Evolutionary conservation across 2,329 filamentous ascomycete species (phyloP).

Genomic region (Talaromyces piceae): DNA sequence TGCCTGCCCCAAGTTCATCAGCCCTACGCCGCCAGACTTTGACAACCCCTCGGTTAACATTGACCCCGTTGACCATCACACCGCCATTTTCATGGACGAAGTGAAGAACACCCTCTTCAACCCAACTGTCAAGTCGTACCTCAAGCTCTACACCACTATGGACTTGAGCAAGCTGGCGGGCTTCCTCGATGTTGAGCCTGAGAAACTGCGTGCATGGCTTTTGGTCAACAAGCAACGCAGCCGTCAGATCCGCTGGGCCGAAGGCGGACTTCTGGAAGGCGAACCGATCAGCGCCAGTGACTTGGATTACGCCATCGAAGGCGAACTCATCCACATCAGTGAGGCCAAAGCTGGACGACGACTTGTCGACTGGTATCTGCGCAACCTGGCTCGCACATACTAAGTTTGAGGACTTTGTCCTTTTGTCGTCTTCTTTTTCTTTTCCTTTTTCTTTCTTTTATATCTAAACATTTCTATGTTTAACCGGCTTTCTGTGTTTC

Average conservation of each 20-base stretch:
- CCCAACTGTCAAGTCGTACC: conserved; percentile 95
- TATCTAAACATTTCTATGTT: conserved; percentile 10
- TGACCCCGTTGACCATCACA: conserved; percentile 95
- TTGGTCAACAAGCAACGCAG: conserved; percentile 98
- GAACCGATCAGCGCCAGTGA: conserved; percentile 91
- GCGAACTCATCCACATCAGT: conserved; percentile 95
- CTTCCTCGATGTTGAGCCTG: conserved; percentile 94
- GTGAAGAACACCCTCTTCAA: conserved; percentile 99
- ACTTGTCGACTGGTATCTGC: conserved; percentile 97
- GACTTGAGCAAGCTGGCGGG: conserved; percentile 96
- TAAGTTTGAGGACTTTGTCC: conserved; percentile 28
- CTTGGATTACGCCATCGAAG: conserved; percentile 93
- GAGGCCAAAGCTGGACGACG: conserved; percentile 97
- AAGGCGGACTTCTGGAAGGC: conserved; percentile 82
- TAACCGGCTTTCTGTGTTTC: conserved; percentile 5
- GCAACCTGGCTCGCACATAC: conserved; percentile 93
- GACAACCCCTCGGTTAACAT: conserved; percentile 94
- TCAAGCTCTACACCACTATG: conserved; percentile 99
- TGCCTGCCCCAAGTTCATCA: conserved; percentile 99
- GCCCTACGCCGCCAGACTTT: conserved; percentile 91
- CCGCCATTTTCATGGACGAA: conserved; percentile 98
- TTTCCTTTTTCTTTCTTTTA: conserved; percentile 10
- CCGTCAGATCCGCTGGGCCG: conserved; percentile 89
- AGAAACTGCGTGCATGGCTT: conserved; percentile 87
- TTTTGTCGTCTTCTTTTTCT: background rate